Percentiles rank a stretch among this genome's conserved stretches.
These are phyloP conservation scores for Diaporthe ilicicola DNA, from an alignment of 2,329 filamentous ascomycete species.

Conservation along the genomic window DNA sequence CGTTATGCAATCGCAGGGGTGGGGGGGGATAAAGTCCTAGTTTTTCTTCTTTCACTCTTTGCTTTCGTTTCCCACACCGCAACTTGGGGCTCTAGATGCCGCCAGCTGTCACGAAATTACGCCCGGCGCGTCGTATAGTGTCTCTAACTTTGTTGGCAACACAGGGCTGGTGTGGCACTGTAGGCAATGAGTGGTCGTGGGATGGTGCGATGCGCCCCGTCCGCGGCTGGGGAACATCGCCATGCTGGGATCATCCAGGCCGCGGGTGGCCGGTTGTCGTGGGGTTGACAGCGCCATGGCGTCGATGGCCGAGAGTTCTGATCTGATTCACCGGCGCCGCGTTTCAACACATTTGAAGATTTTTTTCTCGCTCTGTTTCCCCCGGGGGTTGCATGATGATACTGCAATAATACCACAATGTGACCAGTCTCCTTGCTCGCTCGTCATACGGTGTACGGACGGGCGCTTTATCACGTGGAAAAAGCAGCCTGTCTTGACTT, in stretches of 20 bases:
- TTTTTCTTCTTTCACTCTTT: neutral
- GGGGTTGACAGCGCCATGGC: constrained; percentile 24
- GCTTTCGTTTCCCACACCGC: neutral
- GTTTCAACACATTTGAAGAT: constrained; percentile 5
- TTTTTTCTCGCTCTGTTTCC: neutral
- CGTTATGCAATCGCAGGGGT: neutral
- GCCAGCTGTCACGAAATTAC: neutral
- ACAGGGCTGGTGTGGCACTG: constrained; percentile 14
- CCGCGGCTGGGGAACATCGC: constrained; percentile 3
- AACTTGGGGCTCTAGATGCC: constrained; percentile 8
- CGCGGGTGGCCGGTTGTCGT: constrained; percentile 21
- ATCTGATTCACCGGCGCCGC: constrained; percentile 22
- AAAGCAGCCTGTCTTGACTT: neutral
- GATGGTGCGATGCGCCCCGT: constrained; percentile 10
- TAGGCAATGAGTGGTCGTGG: constrained; percentile 10
- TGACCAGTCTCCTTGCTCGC: neutral
- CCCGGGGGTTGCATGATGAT: neutral
- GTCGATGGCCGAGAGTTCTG: constrained; percentile 17
- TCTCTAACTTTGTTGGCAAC: neutral
- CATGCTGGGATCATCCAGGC: constrained; percentile 19
- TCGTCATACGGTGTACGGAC: neutral
- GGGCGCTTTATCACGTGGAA: neutral
- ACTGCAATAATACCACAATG: neutral
- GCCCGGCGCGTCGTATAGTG: neutral
- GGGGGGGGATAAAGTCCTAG: neutral